A percentile compares a stretch with the other conserved stretches of the same genome.
phyloP scores from a whole-genome alignment of 495 filamentous ascomycete genomes.

The Lepraria neglecta region DNA sequence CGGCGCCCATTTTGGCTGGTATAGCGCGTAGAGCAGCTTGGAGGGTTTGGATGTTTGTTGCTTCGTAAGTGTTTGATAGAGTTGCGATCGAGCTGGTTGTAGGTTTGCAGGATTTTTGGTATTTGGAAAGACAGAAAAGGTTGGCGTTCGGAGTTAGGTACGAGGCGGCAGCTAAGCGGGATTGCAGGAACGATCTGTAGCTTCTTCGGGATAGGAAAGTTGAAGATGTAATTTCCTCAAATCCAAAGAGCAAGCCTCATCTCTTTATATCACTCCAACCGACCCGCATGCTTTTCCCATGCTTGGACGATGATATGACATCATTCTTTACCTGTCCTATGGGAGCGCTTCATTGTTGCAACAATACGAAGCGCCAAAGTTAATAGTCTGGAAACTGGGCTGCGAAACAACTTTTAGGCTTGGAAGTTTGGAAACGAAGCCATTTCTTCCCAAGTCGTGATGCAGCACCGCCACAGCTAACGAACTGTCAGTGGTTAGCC shows the following conservation, averaged over 20 bases:
- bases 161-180: not conserved
- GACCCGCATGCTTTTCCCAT: not conserved
- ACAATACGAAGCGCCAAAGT: conserved; percentile 4
- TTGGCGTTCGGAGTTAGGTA: not conserved
- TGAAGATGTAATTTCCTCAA: conserved; percentile 23
- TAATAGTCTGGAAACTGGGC: not conserved
- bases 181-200: not conserved
- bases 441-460: not conserved
- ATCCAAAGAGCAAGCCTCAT: conserved; percentile 14
- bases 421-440: conserved; percentile 4
- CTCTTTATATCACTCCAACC: conserved; percentile 13
- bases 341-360: conserved; percentile 1
- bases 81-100: conserved; percentile 17
- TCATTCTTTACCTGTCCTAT: conserved; percentile 1
- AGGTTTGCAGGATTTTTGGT: conserved; percentile 19
- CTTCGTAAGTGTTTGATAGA: not conserved
- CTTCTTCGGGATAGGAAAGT: not conserved
- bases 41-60: conserved; percentile 28
- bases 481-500: too few relatives aligned
- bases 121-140: not conserved
- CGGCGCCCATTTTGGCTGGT: conserved; percentile 76
- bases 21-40: conserved; percentile 20
- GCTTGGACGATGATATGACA: not conserved
- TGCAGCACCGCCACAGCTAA: too few relatives aligned
- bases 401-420: not conserved